Evolutionary conservation across 169 alveolate species (phyloP).

Genomic region (Perkinsus marinus): DNA sequence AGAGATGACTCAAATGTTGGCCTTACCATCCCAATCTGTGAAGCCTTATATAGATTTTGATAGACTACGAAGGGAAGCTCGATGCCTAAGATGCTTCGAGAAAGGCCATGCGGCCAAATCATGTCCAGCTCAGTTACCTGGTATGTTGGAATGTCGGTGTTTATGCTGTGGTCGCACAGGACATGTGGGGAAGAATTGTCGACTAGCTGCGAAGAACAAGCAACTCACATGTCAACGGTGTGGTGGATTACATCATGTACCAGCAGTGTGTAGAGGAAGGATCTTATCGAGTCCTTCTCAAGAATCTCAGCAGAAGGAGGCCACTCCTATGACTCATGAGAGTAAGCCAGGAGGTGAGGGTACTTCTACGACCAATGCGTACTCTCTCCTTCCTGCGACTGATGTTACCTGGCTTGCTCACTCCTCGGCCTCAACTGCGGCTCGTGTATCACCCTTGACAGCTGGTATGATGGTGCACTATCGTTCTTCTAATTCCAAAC

Average conservation of each 20-base stretch:
- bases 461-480: neutral
- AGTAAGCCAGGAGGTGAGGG: neutral
- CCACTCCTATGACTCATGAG: neutral
- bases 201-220: neutral
- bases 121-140: neutral
- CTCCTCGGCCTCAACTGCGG: neutral
- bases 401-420: neutral
- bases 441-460: neutral
- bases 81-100: neutral
- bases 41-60: neutral
- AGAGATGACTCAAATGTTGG: too few species aligned
- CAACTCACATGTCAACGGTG: neutral
- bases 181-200: neutral
- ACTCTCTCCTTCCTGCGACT: neutral
- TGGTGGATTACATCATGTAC: neutral
- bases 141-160: neutral
- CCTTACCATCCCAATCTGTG: neutral
- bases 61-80: neutral
- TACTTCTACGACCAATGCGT: neutral
- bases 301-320: neutral
- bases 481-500: neutral
- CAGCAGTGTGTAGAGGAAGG: neutral
- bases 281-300: neutral
- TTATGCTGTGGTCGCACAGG: neutral
- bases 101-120: neutral